Base-by-base conservation (phyloP, 495 filamentous ascomycete genomes). In the Massariosphaeria phaeospora region DNA sequence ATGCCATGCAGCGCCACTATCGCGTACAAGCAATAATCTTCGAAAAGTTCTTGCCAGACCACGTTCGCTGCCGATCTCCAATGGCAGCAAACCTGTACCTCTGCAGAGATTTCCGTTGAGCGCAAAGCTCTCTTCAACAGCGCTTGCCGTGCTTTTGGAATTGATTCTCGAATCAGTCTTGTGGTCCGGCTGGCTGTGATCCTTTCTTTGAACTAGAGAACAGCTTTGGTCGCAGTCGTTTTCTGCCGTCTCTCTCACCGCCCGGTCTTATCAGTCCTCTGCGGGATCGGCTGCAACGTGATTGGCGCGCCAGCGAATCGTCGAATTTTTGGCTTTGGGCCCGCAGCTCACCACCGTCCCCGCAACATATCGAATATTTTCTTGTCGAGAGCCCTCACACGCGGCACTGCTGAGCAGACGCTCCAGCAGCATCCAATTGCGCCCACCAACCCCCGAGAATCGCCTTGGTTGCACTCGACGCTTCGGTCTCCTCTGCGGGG, bases 271-370 rank as follows among this genome's bases (percentile, higher is more conserved):
- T 43, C 26, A 53, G 17, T 40, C 6, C 26, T 35, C 46, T n/a
- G 50, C 50, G 40, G 51, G 40, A 58, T 58, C 55, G 55, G 48
- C 21, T 17, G 47, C 40, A 29, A 36, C 18, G 18, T 58, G 46
- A 58, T 58, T 58, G 55, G 55, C 25, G 34, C 39, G 35, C n/a
- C n/a, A n/a, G n/a, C n/a, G n/a, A n/a, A n/a, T 47, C 47, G 8
- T 39, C 17, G 38, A 52, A 56, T 49, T 43, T 41, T 42, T 34
- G 26, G 23, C 5, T 23, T 17, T 33, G n/a, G 1, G 30, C 33
- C 10, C 12, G 25, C 23, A 49, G 30, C 41, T 54, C 12, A 42
- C 34, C 48, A 26, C 50, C 20, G n/a, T n/a, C 38, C 47, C 47
- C 48, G 54, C 46, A 6, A 42, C 8, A 41, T 9, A 45, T 12